Conservation (phyloP, 192 early-diverging fungal species). For the Lunasporangiospora selenospora region DNA sequence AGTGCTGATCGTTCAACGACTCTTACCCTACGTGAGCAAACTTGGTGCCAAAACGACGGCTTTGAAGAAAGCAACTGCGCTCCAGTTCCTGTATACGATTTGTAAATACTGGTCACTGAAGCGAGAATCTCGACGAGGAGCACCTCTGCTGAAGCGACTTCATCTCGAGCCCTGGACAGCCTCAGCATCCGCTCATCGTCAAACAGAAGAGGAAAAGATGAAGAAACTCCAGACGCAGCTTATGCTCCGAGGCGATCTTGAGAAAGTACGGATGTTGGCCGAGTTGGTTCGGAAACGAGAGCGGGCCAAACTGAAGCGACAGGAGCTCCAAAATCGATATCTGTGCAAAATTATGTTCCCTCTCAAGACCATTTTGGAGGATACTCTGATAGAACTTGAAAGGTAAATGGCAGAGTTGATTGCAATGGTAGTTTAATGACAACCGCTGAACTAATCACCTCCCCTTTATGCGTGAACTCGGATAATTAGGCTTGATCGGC, state of each 20-base stretch:
- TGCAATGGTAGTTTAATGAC: background rate
- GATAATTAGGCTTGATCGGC: slow-evolving; percentile 36
- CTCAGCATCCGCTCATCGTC: slow-evolving; percentile 75
- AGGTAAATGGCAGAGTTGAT: slow-evolving; percentile 51
- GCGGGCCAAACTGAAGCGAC: slow-evolving; percentile 68
- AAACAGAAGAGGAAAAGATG: slow-evolving; percentile 78
- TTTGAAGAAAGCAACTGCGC: slow-evolving; percentile 55
- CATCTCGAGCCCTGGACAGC: slow-evolving; percentile 98
- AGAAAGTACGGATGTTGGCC: slow-evolving; percentile 82
- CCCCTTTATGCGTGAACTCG: background rate
- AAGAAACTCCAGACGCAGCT: slow-evolving; percentile 65
- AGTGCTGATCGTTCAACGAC: slow-evolving; percentile 59
- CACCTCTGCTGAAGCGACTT: slow-evolving; percentile 92
- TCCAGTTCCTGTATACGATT: slow-evolving; percentile 65
- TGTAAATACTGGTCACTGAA: slow-evolving; percentile 97
- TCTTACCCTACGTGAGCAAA: slow-evolving; percentile 52
- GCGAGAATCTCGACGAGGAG: slow-evolving; percentile 86
- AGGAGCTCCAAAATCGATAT: slow-evolving; percentile 67
- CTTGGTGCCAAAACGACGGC: slow-evolving; percentile 44
- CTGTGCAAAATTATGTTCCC: slow-evolving; percentile 74
- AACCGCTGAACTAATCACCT: background rate
- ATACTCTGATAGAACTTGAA: slow-evolving; percentile 71
- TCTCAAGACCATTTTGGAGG: slow-evolving; percentile 68
- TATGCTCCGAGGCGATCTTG: slow-evolving; percentile 78
- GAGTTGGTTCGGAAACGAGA: slow-evolving; percentile 82